phyloP scores from a whole-genome alignment of 768 basidiomycete species.

The Agaricus subrufescens region DNA sequence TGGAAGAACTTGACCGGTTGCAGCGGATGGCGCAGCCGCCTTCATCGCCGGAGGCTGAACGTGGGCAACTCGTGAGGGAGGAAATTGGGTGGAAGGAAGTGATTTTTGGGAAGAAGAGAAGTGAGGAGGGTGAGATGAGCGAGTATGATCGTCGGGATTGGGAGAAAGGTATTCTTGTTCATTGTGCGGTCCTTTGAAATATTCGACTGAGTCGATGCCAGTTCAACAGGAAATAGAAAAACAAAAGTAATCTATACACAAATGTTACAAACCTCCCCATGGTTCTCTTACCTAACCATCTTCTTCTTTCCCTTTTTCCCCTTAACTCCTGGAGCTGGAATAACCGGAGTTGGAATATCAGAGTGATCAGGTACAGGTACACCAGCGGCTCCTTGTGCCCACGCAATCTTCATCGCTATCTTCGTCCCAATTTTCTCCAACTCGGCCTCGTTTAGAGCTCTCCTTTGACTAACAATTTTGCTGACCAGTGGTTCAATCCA shows the following conservation, averaged over 20 bases:
- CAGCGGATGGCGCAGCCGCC: slow-evolving; percentile 44
- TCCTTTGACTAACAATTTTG: neutral
- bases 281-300: neutral
- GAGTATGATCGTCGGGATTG: slow-evolving; percentile 34
- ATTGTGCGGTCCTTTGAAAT: neutral
- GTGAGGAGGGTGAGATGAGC: slow-evolving; percentile 20
- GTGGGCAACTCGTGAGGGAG: slow-evolving; percentile 12
- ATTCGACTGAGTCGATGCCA: neutral
- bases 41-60: neutral
- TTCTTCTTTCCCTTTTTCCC: neutral
- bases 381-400: slow-evolving; percentile 3
- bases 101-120: slow-evolving; percentile 36
- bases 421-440: neutral
- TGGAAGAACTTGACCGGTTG: slow-evolving; percentile 50
- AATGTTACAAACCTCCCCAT: neutral
- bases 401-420: slow-evolving; percentile 4
- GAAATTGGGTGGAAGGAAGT: slow-evolving; percentile 47
- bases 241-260: neutral
- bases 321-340: neutral
- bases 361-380: neutral
- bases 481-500: slow-evolving; percentile 3
- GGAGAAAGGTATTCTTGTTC: slow-evolving; percentile 29
- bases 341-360: neutral
- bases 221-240: slow-evolving; percentile 9
- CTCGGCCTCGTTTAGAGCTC: neutral